phyloP scores from a whole-genome alignment of 768 basidiomycete genomes.

The Leccinum fibrillosum region DNA sequence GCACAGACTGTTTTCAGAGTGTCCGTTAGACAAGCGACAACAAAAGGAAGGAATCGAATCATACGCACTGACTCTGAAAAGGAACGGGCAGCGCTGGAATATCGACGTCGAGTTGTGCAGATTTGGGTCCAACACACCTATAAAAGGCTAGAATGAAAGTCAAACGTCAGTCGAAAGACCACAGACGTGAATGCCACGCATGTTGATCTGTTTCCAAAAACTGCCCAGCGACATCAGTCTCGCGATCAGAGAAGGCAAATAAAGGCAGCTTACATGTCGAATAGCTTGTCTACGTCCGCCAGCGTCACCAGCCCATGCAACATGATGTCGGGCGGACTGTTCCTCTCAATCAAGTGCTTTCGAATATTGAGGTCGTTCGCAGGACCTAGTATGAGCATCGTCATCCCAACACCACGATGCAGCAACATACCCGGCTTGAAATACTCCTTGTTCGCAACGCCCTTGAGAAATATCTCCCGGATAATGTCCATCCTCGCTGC shows the following conservation, averaged over 20 bases:
- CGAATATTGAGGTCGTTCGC: constrained; percentile 69
- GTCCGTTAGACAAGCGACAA: background rate
- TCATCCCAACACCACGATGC: background rate
- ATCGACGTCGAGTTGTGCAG: constrained; percentile 78
- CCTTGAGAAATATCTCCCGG: constrained; percentile 40
- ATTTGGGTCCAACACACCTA: constrained; percentile 76
- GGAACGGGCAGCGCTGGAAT: constrained; percentile 82
- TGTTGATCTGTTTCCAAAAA: constrained; percentile 70
- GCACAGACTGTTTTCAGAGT: constrained; percentile 61
- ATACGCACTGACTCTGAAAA: constrained; percentile 80
- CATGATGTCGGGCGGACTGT: constrained; percentile 78
- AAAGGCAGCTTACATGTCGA: constrained; percentile 61
- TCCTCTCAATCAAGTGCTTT: constrained; percentile 69
- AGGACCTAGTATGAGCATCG: constrained; percentile 44
- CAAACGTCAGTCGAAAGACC: constrained; percentile 1
- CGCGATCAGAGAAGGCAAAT: background rate
- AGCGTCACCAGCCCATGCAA: constrained; percentile 77
- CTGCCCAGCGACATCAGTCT: constrained; percentile 34
- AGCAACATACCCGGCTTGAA: constrained; percentile 64
- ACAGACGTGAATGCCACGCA: constrained; percentile 31
- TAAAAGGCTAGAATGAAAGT: constrained; percentile 42
- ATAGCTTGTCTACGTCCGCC: constrained; percentile 79
- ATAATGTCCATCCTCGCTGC: constrained; percentile 26
- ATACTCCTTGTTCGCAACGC: constrained; percentile 76
- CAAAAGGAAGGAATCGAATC: background rate